phyloP scores from a whole-genome alignment of 2,329 filamentous ascomycete genomes.

The Beauveria pseudobassiana region DNA sequence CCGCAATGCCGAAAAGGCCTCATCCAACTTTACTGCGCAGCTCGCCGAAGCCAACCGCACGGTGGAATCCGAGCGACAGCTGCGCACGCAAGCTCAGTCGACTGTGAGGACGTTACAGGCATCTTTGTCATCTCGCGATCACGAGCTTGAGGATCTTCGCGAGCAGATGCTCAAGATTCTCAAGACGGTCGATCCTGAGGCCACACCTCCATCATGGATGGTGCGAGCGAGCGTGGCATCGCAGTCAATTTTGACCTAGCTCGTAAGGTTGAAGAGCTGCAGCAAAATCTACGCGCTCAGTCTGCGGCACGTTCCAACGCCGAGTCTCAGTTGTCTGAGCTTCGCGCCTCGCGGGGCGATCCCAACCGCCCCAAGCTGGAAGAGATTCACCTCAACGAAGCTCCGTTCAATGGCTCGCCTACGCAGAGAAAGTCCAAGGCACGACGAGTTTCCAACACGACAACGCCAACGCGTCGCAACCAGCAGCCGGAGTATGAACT shows the following conservation, averaged over 20 bases:
- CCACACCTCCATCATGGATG: constrained; percentile 55
- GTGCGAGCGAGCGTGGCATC: constrained; percentile 54
- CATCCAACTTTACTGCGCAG: constrained; percentile 72
- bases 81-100: constrained; percentile 75
- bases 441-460: constrained; percentile 61
- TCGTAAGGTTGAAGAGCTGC: constrained; percentile 79
- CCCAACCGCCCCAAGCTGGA: constrained; percentile 70
- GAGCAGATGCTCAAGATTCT: constrained; percentile 74
- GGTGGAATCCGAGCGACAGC: constrained; percentile 81
- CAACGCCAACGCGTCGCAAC: constrained; percentile 69
- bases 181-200: constrained; percentile 76
- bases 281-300: constrained; percentile 78
- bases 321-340: constrained; percentile 71
- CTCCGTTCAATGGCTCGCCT: constrained; percentile 66
- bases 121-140: constrained; percentile 70
- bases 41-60: constrained; percentile 84
- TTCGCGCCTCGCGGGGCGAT: constrained; percentile 68
- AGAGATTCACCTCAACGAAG: constrained; percentile 80
- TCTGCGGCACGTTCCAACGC: constrained; percentile 74
- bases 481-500: constrained; percentile 45
- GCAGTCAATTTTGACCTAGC: constrained; percentile 77
- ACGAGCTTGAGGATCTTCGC: constrained; percentile 73
- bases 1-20: constrained; percentile 81
- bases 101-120: constrained; percentile 76
- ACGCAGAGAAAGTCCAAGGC: constrained; percentile 53